These are phyloP conservation scores for Pseudocercospora eumusae DNA, from an alignment of 2,329 filamentous ascomycete species.

Conservation along the genomic window DNA sequence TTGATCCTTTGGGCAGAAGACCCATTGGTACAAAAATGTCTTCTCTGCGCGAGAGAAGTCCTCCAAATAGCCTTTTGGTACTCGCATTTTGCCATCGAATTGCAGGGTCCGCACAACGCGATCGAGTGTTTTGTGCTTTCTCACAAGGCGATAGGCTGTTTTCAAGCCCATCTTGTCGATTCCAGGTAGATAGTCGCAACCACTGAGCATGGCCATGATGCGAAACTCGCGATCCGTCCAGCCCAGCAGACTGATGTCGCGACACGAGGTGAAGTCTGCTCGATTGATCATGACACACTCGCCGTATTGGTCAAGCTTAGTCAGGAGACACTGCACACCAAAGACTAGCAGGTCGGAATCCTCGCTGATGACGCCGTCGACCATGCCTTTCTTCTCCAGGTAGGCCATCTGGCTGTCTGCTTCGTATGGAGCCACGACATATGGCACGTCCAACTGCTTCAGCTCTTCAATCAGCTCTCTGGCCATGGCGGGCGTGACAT, in stretches of 20 bases:
- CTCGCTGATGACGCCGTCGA: conserved; percentile 88
- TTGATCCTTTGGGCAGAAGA: conserved; percentile 76
- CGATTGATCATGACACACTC: conserved; percentile 91
- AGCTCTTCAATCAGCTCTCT: conserved; percentile 86
- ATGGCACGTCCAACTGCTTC: conserved; percentile 75
- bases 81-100: conserved; percentile 80
- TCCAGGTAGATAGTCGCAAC: conserved; percentile 90
- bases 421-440: conserved; percentile 95
- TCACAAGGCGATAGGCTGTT: conserved; percentile 85
- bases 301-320: conserved; percentile 91
- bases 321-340: conserved; percentile 83
- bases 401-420: conserved; percentile 97
- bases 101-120: conserved; percentile 78
- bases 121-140: conserved; percentile 86
- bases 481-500: conserved; percentile 96
- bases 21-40: conserved; percentile 92
- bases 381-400: conserved; percentile 79
- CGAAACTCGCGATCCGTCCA: conserved; percentile 93
- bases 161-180: conserved; percentile 87
- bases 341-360: conserved; percentile 97
- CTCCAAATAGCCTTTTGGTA: conserved; percentile 79
- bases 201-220: conserved; percentile 93
- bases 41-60: conserved; percentile 83
- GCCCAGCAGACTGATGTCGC: conserved; percentile 83
- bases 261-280: conserved; percentile 81